A percentile compares a stretch with the other conserved stretches of the same genome.
Evolutionary conservation across 1,284 basidiomycete species (phyloP).

Genomic region (Chiua sp.): DNA sequence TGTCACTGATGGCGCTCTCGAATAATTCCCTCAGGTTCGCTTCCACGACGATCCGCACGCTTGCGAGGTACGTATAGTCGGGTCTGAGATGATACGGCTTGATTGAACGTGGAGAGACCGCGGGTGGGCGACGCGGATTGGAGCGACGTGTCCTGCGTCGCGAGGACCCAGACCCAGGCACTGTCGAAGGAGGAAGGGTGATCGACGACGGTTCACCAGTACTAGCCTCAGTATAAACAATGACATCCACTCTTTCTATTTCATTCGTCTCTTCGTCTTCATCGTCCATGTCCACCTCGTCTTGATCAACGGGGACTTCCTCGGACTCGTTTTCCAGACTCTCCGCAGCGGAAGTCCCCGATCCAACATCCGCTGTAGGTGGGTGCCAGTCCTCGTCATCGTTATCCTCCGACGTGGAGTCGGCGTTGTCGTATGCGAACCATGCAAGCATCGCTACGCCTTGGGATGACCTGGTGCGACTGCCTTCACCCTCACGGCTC

Average conservation of each 20-base stretch:
- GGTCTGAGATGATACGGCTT: constrained; percentile 43
- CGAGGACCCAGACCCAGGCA: not conserved
- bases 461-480: not conserved
- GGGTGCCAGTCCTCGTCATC: constrained; percentile 27
- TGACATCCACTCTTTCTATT: not conserved
- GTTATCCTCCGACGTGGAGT: constrained; percentile 18
- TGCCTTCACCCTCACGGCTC: not conserved
- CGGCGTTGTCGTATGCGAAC: constrained; percentile 15
- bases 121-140: constrained; percentile 13
- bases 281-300: constrained; percentile 14
- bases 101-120: constrained; percentile 16
- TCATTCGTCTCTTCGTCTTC: constrained; percentile 14
- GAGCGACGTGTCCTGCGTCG: constrained; percentile 17
- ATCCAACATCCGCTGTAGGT: not conserved
- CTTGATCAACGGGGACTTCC: not conserved
- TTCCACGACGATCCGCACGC: constrained; percentile 45
- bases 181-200: not conserved
- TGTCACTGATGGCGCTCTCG: not conserved
- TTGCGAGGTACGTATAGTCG: constrained; percentile 46
- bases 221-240: not conserved
- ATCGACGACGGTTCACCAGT: not conserved
- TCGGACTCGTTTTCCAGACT: not conserved
- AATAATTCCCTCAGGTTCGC: constrained; percentile 40
- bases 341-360: not conserved
- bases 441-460: constrained; percentile 11